A percentile compares a stretch with the other conserved stretches of the same genome.
These are phyloP conservation scores for Cladorrhinum sp. DNA, from an alignment of 2,329 filamentous ascomycete species.

Conservation along the genomic window DNA sequence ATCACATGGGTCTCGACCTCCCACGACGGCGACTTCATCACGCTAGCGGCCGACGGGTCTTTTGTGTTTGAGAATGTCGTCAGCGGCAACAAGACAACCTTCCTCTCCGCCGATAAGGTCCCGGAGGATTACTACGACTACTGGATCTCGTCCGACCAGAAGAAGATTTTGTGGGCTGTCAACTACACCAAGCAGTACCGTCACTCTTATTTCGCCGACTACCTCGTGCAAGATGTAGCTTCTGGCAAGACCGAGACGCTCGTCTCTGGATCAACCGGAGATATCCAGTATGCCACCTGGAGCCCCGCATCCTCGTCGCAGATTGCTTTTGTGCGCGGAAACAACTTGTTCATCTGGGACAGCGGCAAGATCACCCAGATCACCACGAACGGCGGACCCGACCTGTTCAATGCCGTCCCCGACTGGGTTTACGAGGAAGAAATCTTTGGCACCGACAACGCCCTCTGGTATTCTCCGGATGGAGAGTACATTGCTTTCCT, in stretches of 20 bases:
- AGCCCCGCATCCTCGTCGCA: slow-evolving; percentile 51
- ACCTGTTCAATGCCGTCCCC: slow-evolving; percentile 62
- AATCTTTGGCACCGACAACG: slow-evolving; percentile 49
- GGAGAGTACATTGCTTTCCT: slow-evolving; percentile 53
- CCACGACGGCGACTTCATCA: slow-evolving; percentile 61
- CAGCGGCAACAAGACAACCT: slow-evolving; percentile 53
- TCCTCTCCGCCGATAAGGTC: slow-evolving; percentile 57
- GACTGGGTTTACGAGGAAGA: slow-evolving; percentile 65
- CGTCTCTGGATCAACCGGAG: slow-evolving; percentile 56
- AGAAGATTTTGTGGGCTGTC: slow-evolving; percentile 58
- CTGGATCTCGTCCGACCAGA: slow-evolving; percentile 59
- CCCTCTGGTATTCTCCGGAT: slow-evolving; percentile 58
- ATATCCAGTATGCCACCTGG: slow-evolving; percentile 67
- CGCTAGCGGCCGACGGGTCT: slow-evolving; percentile 46
- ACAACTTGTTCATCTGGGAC: slow-evolving; percentile 60
- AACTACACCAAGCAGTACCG: slow-evolving; percentile 69
- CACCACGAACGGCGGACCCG: slow-evolving; percentile 57
- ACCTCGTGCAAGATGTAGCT: slow-evolving; percentile 61
- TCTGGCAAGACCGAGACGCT: slow-evolving; percentile 54
- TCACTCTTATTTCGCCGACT: slow-evolving; percentile 66
- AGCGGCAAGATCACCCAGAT: slow-evolving; percentile 54
- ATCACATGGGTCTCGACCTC: slow-evolving; percentile 58
- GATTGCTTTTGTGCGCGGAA: slow-evolving; percentile 64
- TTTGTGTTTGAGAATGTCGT: slow-evolving; percentile 61
- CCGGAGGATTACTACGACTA: slow-evolving; percentile 55